Evolutionary conservation across 768 basidiomycete species (phyloP), one percentile per base, ranked within the genome.

Genomic region (Termitomyces eurrhizus): DNA sequence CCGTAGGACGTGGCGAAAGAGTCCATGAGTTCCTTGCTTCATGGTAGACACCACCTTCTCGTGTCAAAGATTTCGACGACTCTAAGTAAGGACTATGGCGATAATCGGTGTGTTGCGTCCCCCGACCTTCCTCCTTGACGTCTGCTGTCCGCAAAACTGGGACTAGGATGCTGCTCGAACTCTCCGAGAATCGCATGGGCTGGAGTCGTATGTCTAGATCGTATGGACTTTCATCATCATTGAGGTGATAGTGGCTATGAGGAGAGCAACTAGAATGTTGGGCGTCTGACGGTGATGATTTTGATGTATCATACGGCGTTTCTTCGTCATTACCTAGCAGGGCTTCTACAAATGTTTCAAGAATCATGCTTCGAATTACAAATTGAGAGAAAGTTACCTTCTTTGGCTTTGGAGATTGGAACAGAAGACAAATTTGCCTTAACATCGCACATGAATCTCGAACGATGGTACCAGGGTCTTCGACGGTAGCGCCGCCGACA

Each of bases 151-250:
- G 51, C 14, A 52, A 32, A 7, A 39, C 32, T 29, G 57, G 46
- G 9, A 32, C 16, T n/a, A 45, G 35, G 14, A 35, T 13, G 42
- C 12, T 42, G 26, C 41, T 45, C 14, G 52, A 36, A 36, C 42
- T 59, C 32, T 35, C 48, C 18, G 59, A 50, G 21, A 55, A 56
- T 18, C 48, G 59, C 39, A 56, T 32, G 24, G 49, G 58, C 46
- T 63, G 55, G 45, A 60, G 33, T 21, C 39, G 14, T n/a, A 48
- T 50, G 14, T 56, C 29, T 21, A 60, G 14, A 7, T 36, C 4
- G 21, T 60, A 41, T 16, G 58, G 18, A 41, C 37, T 63, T 55
- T 32, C 45, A 56, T 49, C 39, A 14, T 41, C 39, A 21, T 57
- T 51, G 1, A 44, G 35, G 26, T 46, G 8, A 18, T 56, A 24